These are phyloP conservation scores for Tetrahymena borealis DNA, from an alignment of 73 alveolate species.

Conservation along the genomic window DNA sequence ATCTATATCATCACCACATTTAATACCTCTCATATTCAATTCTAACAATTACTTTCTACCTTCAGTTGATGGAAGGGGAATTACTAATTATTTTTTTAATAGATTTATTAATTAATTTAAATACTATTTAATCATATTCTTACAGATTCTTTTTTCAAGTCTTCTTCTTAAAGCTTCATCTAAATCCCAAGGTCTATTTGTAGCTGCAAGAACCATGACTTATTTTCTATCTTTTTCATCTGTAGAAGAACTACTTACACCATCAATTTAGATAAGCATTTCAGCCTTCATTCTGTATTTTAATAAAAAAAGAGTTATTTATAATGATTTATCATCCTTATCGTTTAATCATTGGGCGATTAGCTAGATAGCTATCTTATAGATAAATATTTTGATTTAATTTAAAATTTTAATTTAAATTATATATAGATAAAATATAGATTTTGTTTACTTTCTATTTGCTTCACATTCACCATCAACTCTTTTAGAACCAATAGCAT, in stretches of 20 bases:
- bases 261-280: slow-evolving; percentile 80
- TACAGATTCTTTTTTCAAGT: slow-evolving; percentile 88
- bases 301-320: too few species aligned
- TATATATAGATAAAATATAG: too few species aligned
- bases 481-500: slow-evolving; percentile 77
- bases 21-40: not conserved
- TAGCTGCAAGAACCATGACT: slow-evolving; percentile 80
- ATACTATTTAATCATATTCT: not conserved
- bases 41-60: slow-evolving; percentile 29
- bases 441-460: slow-evolving; percentile 44
- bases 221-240: slow-evolving; percentile 56
- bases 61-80: slow-evolving; percentile 34
- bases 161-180: slow-evolving; percentile 91
- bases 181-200: slow-evolving; percentile 89
- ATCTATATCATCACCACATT: slow-evolving; percentile 12
- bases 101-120: too few species aligned
- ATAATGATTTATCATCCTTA: too few species aligned
- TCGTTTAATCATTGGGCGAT: too few species aligned
- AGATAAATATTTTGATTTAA: too few species aligned
- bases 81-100: slow-evolving; percentile 31
- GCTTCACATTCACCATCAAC: slow-evolving; percentile 79
- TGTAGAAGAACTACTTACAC: slow-evolving; percentile 48
- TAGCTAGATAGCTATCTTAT: too few species aligned
- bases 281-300: slow-evolving; percentile 58
- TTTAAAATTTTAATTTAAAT: too few species aligned